A percentile compares a stretch with the other conserved stretches of the same genome.
Conservation (phyloP, 208 protist genomes). For the Acanthamoeba healyi region DNA sequence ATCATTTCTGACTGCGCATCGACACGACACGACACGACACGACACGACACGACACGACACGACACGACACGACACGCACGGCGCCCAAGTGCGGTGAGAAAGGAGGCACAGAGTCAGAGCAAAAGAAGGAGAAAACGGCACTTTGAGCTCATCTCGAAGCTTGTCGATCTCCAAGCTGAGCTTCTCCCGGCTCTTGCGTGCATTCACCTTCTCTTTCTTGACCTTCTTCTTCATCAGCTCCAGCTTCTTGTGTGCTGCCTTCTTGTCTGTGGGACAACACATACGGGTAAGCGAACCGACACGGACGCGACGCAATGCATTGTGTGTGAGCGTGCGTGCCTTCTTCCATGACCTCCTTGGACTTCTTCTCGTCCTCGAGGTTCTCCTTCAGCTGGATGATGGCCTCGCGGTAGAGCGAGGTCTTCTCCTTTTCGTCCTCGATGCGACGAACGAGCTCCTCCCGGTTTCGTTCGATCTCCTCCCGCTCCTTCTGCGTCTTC, state of each 20-base stretch:
- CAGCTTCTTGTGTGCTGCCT: neutral
- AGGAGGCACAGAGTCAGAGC: neutral
- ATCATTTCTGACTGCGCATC: slow-evolving; percentile 15
- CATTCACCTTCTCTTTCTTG: slow-evolving; percentile 23
- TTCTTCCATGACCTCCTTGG: slow-evolving; percentile 49
- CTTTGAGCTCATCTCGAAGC: slow-evolving; percentile 7
- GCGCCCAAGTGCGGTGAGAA: neutral
- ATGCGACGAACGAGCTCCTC: slow-evolving; percentile 11
- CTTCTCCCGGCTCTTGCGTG: slow-evolving; percentile 19
- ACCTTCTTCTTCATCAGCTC: slow-evolving; percentile 48
- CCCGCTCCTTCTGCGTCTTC: slow-evolving; percentile 24
- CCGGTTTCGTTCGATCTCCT: slow-evolving; percentile 3
- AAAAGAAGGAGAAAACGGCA: neutral
- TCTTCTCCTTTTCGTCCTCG: slow-evolving; percentile 64
- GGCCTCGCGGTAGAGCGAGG: neutral
- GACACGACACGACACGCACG: neutral
- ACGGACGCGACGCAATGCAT: no score
- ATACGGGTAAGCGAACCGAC: no score
- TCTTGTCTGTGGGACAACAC: neutral
- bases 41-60: no score
- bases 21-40: neutral
- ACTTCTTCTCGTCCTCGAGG: slow-evolving; percentile 40
- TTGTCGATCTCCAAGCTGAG: slow-evolving; percentile 33
- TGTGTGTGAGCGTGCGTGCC: neutral
- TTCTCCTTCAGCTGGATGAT: slow-evolving; percentile 57